Evolutionary conservation across 257 asterid species (phyloP).

Genomic region (Solanum dulcamara): DNA sequence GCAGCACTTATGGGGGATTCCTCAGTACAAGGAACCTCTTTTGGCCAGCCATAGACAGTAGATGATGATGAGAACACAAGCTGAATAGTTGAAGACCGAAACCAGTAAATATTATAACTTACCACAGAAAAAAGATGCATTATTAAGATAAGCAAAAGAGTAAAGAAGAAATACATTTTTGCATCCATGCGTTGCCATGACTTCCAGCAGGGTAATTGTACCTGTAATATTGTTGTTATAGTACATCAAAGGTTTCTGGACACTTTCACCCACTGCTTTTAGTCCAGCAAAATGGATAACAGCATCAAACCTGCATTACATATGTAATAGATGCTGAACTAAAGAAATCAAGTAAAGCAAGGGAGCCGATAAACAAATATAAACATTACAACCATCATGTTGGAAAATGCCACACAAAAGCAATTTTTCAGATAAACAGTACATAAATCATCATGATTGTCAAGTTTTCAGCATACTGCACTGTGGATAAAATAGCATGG

Average conservation of each 20-base stretch:
- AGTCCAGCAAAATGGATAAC: conserved; percentile 98
- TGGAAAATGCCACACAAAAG: neutral
- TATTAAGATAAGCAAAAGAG: neutral
- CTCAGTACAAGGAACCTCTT: conserved; percentile 95
- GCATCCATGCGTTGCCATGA: conserved; percentile 94
- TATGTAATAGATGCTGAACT: neutral
- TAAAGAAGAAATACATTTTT: conserved; percentile 39
- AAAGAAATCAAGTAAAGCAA: neutral
- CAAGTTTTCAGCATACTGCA: neutral
- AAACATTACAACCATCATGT: neutral
- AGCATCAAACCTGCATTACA: conserved; percentile 66
- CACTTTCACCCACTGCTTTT: conserved; percentile 99
- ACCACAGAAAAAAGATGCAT: neutral
- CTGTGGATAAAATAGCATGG: neutral
- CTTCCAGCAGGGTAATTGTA: conserved; percentile 75
- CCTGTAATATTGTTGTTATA: conserved; percentile 79
- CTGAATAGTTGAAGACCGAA: conserved; percentile 30
- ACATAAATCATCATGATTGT: neutral
- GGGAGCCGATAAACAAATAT: neutral
- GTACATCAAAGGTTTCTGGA: conserved; percentile 73
- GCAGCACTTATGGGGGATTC: conserved; percentile 58
- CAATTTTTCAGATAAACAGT: neutral
- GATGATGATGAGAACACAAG: conserved; percentile 99
- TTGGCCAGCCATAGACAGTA: conserved; percentile 95
- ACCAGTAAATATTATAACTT: neutral